phyloP scores from a whole-genome alignment of 352 stramenopile species.

The Phytophthora pistaciae region DNA sequence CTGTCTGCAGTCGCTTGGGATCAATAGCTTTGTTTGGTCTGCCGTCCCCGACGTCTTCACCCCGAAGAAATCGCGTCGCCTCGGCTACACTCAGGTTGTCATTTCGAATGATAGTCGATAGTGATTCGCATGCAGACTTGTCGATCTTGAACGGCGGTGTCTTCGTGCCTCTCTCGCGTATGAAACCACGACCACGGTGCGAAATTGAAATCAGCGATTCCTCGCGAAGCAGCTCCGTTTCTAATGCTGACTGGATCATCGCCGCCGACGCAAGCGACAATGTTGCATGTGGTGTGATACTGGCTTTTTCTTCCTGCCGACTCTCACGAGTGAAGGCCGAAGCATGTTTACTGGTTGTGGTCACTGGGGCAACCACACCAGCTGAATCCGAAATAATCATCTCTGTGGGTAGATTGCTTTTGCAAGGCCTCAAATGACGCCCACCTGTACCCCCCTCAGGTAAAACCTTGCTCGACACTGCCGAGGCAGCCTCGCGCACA shows the following conservation, averaged over 20 bases:
- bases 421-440: no score
- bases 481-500: not conserved
- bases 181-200: not conserved
- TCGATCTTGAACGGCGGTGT: not conserved
- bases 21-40: slow-evolving; percentile 18
- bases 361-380: no score
- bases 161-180: not conserved
- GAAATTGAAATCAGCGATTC: not conserved
- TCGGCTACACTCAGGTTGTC: slow-evolving; percentile 1
- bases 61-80: slow-evolving; percentile 14
- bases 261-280: not conserved
- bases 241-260: not conserved
- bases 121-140: not conserved
- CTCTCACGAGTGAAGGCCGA: not conserved
- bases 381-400: no score
- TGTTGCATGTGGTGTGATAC: not conserved
- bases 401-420: no score
- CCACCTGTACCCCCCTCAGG: no score
- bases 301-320: not conserved
- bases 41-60: not conserved
- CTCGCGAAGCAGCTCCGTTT: not conserved
- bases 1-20: not conserved
- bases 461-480: not conserved
- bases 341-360: no score
- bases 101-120: not conserved